A percentile compares a stretch with the other conserved stretches of the same genome.
Conservation (phyloP, 2,329 filamentous ascomycete species). For the Xylaria sp. region DNA sequence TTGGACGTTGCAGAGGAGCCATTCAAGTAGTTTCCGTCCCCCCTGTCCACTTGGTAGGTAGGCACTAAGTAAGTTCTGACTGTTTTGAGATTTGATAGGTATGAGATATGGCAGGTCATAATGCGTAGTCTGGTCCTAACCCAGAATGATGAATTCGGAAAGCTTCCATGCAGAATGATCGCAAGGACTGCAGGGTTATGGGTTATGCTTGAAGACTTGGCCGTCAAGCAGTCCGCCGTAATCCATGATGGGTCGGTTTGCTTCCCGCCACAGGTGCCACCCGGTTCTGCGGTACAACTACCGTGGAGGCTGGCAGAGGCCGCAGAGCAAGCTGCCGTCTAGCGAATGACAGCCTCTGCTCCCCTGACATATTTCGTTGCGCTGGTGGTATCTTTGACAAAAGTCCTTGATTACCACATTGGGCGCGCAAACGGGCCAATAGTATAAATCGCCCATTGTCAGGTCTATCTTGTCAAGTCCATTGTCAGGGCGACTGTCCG, state of each 20-base stretch:
- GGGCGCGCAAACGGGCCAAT: constrained; percentile 10
- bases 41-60: neutral
- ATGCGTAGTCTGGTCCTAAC: neutral
- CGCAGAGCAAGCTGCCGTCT: constrained; percentile 3
- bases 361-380: constrained; percentile 15
- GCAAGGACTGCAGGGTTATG: constrained; percentile 12
- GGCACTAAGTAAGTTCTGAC: neutral
- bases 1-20: constrained; percentile 8
- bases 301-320: constrained; percentile 5
- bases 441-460: neutral
- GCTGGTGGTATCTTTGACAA: constrained; percentile 16
- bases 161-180: constrained; percentile 15
- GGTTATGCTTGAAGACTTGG: constrained; percentile 7
- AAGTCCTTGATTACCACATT: constrained; percentile 23
- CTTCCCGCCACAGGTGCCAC: neutral
- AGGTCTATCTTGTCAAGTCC: neutral
- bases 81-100: neutral
- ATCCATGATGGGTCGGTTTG: constrained; percentile 4
- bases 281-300: constrained; percentile 12
- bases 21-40: neutral
- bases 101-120: neutral
- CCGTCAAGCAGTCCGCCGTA: constrained; percentile 7
- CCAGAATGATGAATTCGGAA: constrained; percentile 1
- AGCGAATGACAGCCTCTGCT: constrained; percentile 9
- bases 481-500: neutral